Percentiles rank a stretch among this genome's conserved stretches.
Evolutionary conservation across 2,329 filamentous ascomycete genomes (phyloP).

Genomic region (Pestalotiopsis sp.): DNA sequence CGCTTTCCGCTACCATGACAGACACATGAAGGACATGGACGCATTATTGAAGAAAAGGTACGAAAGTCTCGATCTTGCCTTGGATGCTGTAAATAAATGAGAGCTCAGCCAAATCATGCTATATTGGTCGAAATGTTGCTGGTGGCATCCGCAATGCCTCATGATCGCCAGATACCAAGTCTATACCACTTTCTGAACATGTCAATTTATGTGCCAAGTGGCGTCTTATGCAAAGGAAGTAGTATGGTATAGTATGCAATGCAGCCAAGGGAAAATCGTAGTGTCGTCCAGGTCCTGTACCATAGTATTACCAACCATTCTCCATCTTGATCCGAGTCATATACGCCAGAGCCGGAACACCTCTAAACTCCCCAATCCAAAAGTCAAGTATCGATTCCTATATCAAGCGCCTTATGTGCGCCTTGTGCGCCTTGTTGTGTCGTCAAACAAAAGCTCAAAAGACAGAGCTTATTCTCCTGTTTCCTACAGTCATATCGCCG

Average conservation of each 20-base stretch:
- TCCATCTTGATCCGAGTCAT: background rate
- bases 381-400: background rate
- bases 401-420: background rate
- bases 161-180: background rate
- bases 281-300: background rate
- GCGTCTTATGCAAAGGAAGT: background rate
- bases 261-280: background rate
- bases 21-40: background rate
- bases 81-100: too few species aligned
- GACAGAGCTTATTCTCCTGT: background rate
- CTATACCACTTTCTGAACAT: background rate
- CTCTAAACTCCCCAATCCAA: background rate
- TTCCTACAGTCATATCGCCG: background rate
- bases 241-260: background rate
- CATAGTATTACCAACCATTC: background rate
- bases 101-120: too few species aligned
- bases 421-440: background rate
- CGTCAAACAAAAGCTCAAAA: background rate
- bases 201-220: background rate
- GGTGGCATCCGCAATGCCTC: too few species aligned
- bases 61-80: too few species aligned
- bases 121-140: too few species aligned
- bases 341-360: slow-evolving; percentile 1
- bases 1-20: background rate
- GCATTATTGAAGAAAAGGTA: too few species aligned